Base-by-base conservation (phyloP, 2,329 filamentous ascomycete genomes). In the Epichloe typhina region DNA sequence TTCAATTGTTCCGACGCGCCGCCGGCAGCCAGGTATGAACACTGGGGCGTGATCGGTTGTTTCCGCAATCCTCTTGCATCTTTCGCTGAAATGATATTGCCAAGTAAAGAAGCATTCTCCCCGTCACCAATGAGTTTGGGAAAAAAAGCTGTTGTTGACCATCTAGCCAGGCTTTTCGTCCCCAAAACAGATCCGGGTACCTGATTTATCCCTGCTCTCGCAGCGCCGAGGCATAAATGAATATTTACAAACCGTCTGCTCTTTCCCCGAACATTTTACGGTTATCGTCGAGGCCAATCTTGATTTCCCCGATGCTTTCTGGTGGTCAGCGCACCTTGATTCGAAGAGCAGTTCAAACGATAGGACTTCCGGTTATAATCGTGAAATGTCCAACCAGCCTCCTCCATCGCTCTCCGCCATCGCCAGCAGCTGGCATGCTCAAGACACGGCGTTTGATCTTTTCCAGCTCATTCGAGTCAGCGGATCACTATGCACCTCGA, bases 271-370 rank as follows among this genome's bases (percentile, higher is more conserved):
- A n/a, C 63, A 67, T 12, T 64, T 68, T 26, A 58, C 65, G 2
- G 64, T 68, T n/a, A 61, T 70, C 52, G 71, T 74, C 15, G 69
- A 69, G 50, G 58, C 62, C 3, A 68, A 72, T 49, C 59, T 77
- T 3, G 77, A 80, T 56, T 79, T 76, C 50, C 67, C 74, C 35
- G 77, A 80, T 55, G 69, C 69, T 2, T 80, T 80, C 57, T 80
- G 77, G 77, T 77, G 74, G 73, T 74, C 72, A 15, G 74, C 76
- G 46, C 72, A 77, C 54, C 61, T 75, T 23, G 69, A 62, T 42
- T 53, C 61, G n/a, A 54, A 53, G 40, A 58, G 58, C 44, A 57
- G 57, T n/a, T 50, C 57, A 26, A 50, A 53, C 19, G 49, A 59
- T 19, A 49, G 43, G 23, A 50, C 53, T 12, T 47, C 50, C 7